phyloP scores from a whole-genome alignment of 192 early-diverging fungal genomes.

The Rhizophagus sp. region DNA sequence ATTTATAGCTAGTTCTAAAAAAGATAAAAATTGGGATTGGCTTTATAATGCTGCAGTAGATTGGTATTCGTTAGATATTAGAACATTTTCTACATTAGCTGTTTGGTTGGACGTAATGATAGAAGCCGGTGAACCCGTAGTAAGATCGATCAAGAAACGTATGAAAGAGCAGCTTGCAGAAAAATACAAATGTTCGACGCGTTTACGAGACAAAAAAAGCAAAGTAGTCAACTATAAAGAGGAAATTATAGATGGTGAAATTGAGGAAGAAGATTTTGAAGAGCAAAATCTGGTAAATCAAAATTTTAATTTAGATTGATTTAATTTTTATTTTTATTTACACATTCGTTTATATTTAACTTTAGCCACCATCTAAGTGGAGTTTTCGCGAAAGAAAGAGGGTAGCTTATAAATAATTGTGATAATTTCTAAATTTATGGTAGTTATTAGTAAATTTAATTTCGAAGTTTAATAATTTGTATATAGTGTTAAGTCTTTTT shows the following conservation, averaged over 20 bases:
- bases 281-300: neutral
- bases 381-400: neutral
- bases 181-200: neutral
- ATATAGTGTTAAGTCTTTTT: no score
- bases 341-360: no score
- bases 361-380: neutral
- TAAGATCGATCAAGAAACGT: neutral
- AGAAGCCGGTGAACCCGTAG: neutral
- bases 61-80: conserved; percentile 4
- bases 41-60: neutral
- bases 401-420: neutral
- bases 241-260: neutral
- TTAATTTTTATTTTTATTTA: no score
- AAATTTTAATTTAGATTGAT: no score
- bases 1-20: neutral
- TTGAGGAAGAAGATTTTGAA: neutral
- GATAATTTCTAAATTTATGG: no score
- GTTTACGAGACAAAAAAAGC: neutral
- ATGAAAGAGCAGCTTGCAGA: neutral
- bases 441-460: no score
- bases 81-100: neutral
- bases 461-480: no score
- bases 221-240: neutral
- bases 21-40: neutral
- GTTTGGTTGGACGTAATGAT: neutral